Conservation (phyloP, 2,329 filamentous ascomycete genomes). For the Fusarium sp. region DNA sequence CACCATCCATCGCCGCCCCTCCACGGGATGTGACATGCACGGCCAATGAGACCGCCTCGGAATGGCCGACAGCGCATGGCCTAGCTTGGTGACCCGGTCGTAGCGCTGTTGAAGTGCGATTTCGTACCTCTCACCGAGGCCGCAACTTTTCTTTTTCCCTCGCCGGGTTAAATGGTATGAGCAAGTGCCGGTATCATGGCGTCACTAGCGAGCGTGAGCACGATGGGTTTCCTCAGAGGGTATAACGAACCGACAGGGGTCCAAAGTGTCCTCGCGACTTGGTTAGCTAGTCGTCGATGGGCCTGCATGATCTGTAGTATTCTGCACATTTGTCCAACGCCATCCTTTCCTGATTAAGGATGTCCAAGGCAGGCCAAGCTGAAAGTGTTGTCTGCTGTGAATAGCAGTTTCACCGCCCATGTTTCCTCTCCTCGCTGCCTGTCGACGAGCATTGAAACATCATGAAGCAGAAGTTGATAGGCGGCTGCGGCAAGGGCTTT, state of each 20-base stretch:
- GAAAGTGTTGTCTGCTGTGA: conserved; percentile 2
- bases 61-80: conserved; percentile 37
- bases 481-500: conserved; percentile 9
- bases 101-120: conserved; percentile 7
- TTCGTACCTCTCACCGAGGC: conserved; percentile 19
- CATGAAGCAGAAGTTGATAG: conserved; percentile 23
- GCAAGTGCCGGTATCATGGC: conserved; percentile 1
- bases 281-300: not conserved
- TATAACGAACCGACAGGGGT: conserved; percentile 1
- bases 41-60: conserved; percentile 40
- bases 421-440: conserved; percentile 25
- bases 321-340: conserved; percentile 18
- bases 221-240: not conserved
- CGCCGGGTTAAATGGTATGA: conserved; percentile 22
- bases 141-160: conserved; percentile 38
- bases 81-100: conserved; percentile 15
- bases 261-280: not conserved
- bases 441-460: conserved; percentile 25
- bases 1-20: conserved; percentile 38
- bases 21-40: conserved; percentile 45
- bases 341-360: not conserved
- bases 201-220: conserved; percentile 9
- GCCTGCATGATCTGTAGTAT: conserved; percentile 17
- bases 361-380: conserved; percentile 4
- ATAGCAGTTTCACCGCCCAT: conserved; percentile 32